Percentiles rank a stretch among this genome's conserved stretches.
Conservation (phyloP, 805 yeast species). For the Candida maltosa region DNA sequence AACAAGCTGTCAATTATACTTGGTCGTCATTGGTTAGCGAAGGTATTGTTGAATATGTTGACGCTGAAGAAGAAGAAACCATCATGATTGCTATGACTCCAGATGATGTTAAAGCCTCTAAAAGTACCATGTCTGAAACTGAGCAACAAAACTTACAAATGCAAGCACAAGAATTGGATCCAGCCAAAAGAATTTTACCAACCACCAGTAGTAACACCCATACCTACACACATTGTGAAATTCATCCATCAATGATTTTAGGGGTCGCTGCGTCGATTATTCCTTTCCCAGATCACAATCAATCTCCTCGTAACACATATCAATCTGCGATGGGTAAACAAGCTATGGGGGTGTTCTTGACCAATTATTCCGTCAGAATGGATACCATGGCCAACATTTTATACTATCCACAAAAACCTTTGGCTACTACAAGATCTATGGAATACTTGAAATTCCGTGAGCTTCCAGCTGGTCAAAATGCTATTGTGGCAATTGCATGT, state of each 20-base stretch:
- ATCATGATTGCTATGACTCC: conserved; percentile 98
- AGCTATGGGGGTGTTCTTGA: conserved; percentile 98
- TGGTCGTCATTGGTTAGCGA: conserved; percentile 82
- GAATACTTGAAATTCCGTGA: conserved; percentile 96
- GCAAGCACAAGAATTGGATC: conserved; percentile 52
- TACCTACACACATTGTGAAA: conserved; percentile 97
- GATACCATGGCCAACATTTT: conserved; percentile 98
- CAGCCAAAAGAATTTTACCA: conserved; percentile 84
- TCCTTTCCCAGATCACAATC: conserved; percentile 99
- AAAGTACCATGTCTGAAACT: conserved; percentile 38
- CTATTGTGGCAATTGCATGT: conserved; percentile 96
- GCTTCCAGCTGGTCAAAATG: conserved; percentile 98
- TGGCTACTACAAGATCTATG: conserved; percentile 98
- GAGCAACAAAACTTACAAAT: conserved; percentile 38
- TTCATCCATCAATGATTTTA: conserved; percentile 97
- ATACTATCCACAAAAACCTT: conserved; percentile 96
- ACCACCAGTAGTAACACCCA: conserved; percentile 49
- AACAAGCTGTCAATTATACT: conserved; percentile 57
- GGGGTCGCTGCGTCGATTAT: conserved; percentile 98
- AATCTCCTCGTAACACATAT: conserved; percentile 98
- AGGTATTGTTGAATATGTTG: conserved; percentile 94
- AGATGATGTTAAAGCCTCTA: conserved; percentile 80
- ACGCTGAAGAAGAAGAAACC: conserved; percentile 98
- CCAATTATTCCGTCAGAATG: conserved; percentile 95
- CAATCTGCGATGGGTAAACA: conserved; percentile 99